These are phyloP conservation scores for Gracilariopsis chorda DNA, from an alignment of 23 red algal species.

Conservation along the genomic window DNA sequence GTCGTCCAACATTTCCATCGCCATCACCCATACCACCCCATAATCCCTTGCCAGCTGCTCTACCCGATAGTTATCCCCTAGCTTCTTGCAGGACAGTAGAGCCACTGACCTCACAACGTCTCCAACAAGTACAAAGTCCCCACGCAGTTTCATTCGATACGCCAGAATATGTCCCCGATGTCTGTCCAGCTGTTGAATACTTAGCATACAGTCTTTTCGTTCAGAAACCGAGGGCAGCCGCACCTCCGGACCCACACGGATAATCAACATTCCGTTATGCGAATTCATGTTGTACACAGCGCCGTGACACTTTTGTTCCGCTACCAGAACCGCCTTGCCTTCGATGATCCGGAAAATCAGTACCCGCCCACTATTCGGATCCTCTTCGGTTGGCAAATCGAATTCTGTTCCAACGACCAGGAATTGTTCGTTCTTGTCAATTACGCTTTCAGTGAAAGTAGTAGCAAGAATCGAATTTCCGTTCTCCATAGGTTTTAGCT, in stretches of 20 bases:
- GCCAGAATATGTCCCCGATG: conserved; percentile 77
- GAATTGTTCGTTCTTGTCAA: conserved; percentile 66
- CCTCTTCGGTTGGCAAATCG: conserved; percentile 51
- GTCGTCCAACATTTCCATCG: conserved; percentile 76
- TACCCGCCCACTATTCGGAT: conserved; percentile 77
- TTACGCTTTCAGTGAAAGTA: conserved; percentile 45
- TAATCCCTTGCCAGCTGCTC: conserved; percentile 85
- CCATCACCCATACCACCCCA: conserved; percentile 82
- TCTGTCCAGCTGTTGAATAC: conserved; percentile 18
- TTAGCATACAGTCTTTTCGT: conserved; percentile 54
- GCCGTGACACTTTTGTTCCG: conserved; percentile 67
- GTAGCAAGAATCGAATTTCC: conserved; percentile 55
- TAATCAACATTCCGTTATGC: conserved; percentile 70
- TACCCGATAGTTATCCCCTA: conserved; percentile 56
- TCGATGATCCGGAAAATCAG: conserved; percentile 68
- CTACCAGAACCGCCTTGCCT: conserved; percentile 49
- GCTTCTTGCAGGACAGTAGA: conserved; percentile 53
- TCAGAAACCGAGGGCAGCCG: conserved; percentile 50
- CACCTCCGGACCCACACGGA: conserved; percentile 73
- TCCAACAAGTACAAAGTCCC: conserved; percentile 89
- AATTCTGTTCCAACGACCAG: conserved; percentile 88
- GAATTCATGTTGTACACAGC: conserved; percentile 67
- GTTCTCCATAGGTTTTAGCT: conserved; percentile 63
- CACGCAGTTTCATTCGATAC: conserved; percentile 58
- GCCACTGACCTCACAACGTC: conserved; percentile 86